Evolutionary conservation across 306 rosid species (phyloP).

Genomic region (Lupinus albus): DNA sequence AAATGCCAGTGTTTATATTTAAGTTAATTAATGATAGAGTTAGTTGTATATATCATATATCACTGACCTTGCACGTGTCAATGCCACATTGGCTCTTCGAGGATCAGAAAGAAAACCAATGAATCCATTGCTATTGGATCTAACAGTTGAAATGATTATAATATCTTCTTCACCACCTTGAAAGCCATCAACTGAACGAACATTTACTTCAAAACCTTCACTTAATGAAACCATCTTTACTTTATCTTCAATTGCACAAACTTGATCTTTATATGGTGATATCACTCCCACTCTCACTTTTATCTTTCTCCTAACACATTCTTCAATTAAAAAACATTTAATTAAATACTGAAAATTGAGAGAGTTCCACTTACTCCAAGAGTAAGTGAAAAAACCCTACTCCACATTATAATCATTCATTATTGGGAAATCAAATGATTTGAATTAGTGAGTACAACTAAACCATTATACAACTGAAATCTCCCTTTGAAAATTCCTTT

Average conservation of each 20-base stretch:
- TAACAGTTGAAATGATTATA: conserved; percentile 49
- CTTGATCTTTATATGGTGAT: conserved; percentile 56
- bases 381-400: too few relatives aligned
- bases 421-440: too few relatives aligned
- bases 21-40: too few relatives aligned
- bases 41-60: too few relatives aligned
- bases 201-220: conserved; percentile 32
- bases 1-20: background rate
- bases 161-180: conserved; percentile 58
- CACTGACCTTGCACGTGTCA: conserved; percentile 46
- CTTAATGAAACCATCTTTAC: background rate
- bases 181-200: conserved; percentile 53
- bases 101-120: conserved; percentile 44
- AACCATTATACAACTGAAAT: too few relatives aligned
- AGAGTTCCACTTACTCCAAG: too few relatives aligned
- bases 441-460: too few relatives aligned
- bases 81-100: conserved; percentile 50
- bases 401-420: too few relatives aligned
- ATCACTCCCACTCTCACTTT: conserved; percentile 47
- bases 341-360: too few relatives aligned
- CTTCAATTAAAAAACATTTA: background rate
- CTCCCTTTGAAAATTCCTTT: too few relatives aligned
- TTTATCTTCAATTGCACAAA: conserved; percentile 32
- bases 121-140: conserved; percentile 37
- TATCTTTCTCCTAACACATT: conserved; percentile 26